Conservation (phyloP, 1,139 yeast genomes). For the Saccharomyces hybrid region DNA sequence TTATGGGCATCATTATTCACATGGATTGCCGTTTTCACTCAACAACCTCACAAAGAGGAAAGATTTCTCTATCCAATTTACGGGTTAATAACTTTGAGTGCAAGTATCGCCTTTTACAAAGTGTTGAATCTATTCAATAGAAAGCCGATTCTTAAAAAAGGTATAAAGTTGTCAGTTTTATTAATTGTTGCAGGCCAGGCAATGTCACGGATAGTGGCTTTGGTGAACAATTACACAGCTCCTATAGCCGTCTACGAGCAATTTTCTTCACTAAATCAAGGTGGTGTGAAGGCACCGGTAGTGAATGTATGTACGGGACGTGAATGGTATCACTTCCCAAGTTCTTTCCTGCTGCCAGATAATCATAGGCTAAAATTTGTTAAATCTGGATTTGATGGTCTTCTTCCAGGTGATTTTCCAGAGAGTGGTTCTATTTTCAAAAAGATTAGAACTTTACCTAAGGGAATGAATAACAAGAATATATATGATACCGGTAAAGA, state of each 20-base stretch:
- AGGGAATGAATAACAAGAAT: conserved; percentile 68
- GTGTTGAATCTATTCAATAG: conserved; percentile 17
- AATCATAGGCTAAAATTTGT: conserved; percentile 58
- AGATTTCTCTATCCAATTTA: conserved; percentile 83
- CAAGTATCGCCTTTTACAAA: conserved; percentile 46
- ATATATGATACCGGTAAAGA: conserved; percentile 49
- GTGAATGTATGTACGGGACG: conserved; percentile 77
- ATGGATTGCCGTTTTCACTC: conserved; percentile 62
- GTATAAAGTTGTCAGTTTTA: conserved; percentile 10
- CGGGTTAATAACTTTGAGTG: conserved; percentile 57
- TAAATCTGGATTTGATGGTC: conserved; percentile 73
- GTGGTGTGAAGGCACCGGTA: conserved; percentile 14
- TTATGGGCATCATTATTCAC: conserved; percentile 42
- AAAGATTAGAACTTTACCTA: conserved; percentile 39
- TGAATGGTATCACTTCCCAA: conserved; percentile 93
- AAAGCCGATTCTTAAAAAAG: conserved; percentile 7
- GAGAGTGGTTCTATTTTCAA: conserved; percentile 36
- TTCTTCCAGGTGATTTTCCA: conserved; percentile 78
- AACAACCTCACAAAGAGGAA: conserved; percentile 91
- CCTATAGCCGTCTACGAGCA: conserved; percentile 44
- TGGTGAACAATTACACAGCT: conserved; percentile 53
- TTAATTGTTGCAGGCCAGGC: conserved; percentile 27
- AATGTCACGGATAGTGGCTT: conserved; percentile 37
- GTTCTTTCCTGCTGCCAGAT: conserved; percentile 70
- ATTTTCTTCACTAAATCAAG: conserved; percentile 12